Evolutionary conservation across 2,329 filamentous ascomycete genomes (phyloP).

Genomic region (Mycocentrospora acerina): DNA sequence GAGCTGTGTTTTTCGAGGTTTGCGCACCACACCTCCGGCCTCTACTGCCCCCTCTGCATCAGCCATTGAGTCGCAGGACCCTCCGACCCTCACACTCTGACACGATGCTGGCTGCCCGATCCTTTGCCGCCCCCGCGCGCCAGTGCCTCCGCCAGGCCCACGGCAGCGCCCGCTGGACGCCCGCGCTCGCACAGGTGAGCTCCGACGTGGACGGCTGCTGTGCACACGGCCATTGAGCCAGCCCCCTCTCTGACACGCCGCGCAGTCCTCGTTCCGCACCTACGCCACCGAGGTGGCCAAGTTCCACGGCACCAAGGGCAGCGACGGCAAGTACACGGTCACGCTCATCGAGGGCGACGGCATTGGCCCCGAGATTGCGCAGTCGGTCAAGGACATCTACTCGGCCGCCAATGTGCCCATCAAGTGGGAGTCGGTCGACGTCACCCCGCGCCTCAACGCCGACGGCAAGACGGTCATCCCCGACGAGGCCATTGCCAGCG

Average conservation of each 20-base stretch:
- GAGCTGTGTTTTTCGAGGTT: conserved; percentile 36
- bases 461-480: conserved; percentile 96
- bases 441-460: conserved; percentile 89
- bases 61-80: conserved; percentile 34
- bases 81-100: conserved; percentile 26
- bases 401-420: conserved; percentile 91
- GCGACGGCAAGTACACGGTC: conserved; percentile 92
- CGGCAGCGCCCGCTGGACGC: conserved; percentile 49
- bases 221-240: background rate
- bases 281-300: conserved; percentile 77
- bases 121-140: conserved; percentile 73
- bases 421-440: conserved; percentile 96
- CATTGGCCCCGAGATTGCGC: conserved; percentile 95
- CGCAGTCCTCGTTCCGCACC: conserved; percentile 34
- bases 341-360: conserved; percentile 98
- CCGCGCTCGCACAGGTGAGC: conserved; percentile 61
- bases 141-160: conserved; percentile 73
- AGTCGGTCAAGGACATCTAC: conserved; percentile 99
- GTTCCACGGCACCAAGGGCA: conserved; percentile 88
- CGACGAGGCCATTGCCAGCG: conserved; percentile 87
- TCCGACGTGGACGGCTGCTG: conserved; percentile 1
- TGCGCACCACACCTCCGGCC: conserved; percentile 22
- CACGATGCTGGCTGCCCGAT: conserved; percentile 82
- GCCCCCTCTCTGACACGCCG: conserved; percentile 3
- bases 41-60: conserved; percentile 19